A percentile compares a stretch with the other conserved stretches of the same genome.
phyloP scores from a whole-genome alignment of 2,329 filamentous ascomycete genomes.

The Aspergillus felis region DNA sequence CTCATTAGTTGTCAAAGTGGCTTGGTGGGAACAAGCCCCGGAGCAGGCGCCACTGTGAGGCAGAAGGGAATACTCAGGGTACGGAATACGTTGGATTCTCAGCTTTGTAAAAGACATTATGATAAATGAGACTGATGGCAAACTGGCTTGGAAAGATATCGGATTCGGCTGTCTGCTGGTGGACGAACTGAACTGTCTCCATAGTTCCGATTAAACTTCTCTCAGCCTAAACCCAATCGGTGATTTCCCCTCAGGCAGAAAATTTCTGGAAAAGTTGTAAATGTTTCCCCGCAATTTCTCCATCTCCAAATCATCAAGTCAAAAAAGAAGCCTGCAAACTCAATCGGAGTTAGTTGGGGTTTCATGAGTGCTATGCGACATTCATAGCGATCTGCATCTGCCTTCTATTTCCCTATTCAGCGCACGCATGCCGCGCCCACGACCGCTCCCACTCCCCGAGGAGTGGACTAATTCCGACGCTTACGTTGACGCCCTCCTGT shows the following conservation, averaged over 20 bases:
- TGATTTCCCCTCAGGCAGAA: neutral
- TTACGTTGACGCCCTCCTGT: constrained; percentile 73
- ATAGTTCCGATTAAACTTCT: neutral
- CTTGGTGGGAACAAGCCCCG: neutral
- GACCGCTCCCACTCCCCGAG: constrained; percentile 63
- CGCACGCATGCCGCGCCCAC: constrained; percentile 44
- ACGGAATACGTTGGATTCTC: neutral
- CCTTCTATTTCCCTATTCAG: neutral
- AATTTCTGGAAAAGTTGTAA: neutral
- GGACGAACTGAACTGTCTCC: neutral
- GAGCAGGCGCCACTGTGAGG: neutral
- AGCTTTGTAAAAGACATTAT: neutral
- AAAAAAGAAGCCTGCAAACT: neutral
- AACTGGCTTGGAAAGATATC: neutral
- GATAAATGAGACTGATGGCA: neutral
- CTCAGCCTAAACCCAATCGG: neutral
- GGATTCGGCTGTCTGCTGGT: neutral
- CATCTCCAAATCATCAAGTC: neutral
- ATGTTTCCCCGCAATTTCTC: neutral
- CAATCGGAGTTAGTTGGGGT: neutral
- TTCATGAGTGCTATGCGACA: neutral
- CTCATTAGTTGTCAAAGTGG: neutral
- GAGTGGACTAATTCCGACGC: constrained; percentile 68
- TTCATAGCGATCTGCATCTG: neutral
- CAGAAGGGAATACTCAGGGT: neutral